Evolutionary conservation across 176 grass and related monocot genomes (phyloP), one percentile per base, ranked within the genome.

Genomic region (Oropetium thomaeum): DNA sequence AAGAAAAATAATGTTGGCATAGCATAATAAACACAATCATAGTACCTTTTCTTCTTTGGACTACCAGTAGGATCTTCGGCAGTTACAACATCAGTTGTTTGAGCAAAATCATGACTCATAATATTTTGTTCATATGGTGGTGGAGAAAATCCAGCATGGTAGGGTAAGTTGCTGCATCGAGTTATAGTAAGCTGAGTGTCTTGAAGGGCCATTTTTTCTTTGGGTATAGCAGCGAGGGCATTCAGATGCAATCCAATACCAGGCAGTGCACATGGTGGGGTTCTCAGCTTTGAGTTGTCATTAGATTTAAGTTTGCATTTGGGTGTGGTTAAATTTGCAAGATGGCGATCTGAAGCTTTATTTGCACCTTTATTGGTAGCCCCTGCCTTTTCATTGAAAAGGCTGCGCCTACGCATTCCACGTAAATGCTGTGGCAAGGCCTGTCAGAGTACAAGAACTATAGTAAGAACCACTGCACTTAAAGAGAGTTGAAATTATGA

Each of bases 191-290:
- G 38, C 25, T 77, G 33, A 35, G 59, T 81, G 14, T 75, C 75
- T 71, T 70, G 74, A 58, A 38, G 52, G 19, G 40, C 79, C 60
- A 79, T n/a, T 79, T 80, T 87, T 45, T 86, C 89, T 73, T 92
- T 95, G 69, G 89, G 84, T 62, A 90, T 61, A 71, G 86, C 62
- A 34, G 96, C 81, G 69, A 99, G 84, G 53, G 96, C 67, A 84
- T 99, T 99, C 73, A 99, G 78, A 89, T 99, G 96, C 88, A 99
- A 85, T n/a, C 96, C 96, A 51, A 99, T 99, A 78, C 96, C 91
- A 90, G 96, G 89, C 73, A 99, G 86, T 30, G 83, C 62, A 70
- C 82, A 74, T 77, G 78, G 80, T 73, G 88, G 81, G 81, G 75
- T 84, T 76, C 82, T 84, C 49, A 63, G 61, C 75, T 90, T 93